phyloP scores from a whole-genome alignment of 768 basidiomycete genomes.

The Candolleomyces eurysporus region DNA sequence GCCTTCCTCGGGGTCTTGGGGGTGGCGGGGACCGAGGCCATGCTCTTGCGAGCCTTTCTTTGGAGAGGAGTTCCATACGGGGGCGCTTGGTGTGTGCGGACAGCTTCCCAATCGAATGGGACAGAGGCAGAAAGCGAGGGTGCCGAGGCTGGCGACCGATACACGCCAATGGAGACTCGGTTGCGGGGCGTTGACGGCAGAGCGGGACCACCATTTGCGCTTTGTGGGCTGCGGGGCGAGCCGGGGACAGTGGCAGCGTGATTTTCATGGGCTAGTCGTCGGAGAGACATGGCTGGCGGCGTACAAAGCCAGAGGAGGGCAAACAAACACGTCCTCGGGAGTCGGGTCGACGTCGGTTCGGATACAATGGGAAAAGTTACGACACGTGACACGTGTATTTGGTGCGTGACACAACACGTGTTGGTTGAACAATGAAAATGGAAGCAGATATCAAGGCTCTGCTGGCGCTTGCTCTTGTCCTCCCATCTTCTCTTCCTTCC shows the following conservation, averaged over 20 bases:
- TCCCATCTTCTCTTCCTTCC: constrained; percentile 20
- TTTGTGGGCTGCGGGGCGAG: constrained; percentile 32
- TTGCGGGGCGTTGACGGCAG: constrained; percentile 42
- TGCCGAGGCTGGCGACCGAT: constrained; percentile 61
- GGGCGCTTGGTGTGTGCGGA: constrained; percentile 62
- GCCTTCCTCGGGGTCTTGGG: constrained; percentile 46
- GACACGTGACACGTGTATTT: constrained; percentile 26
- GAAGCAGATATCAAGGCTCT: constrained; percentile 27
- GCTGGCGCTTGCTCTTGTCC: constrained; percentile 25
- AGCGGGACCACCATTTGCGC: constrained; percentile 19
- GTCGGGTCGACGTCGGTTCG: neutral
- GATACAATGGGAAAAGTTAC: constrained; percentile 8
- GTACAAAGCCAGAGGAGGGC: neutral
- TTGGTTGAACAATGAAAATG: constrained; percentile 47
- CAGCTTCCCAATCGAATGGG: constrained; percentile 89
- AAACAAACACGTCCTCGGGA: constrained; percentile 2
- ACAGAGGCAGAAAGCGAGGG: constrained; percentile 74
- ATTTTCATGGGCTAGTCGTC: constrained; percentile 57
- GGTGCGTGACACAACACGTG: constrained; percentile 40
- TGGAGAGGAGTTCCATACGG: constrained; percentile 67
- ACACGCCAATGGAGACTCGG: constrained; percentile 49
- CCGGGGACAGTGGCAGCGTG: constrained; percentile 28
- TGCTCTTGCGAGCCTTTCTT: constrained; percentile 44
- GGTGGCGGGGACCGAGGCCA: constrained; percentile 26
- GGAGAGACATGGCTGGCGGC: constrained; percentile 41